These are phyloP conservation scores for Clavispora carvajalis DNA, from an alignment of 805 yeast genomes.

Conservation along the genomic window DNA sequence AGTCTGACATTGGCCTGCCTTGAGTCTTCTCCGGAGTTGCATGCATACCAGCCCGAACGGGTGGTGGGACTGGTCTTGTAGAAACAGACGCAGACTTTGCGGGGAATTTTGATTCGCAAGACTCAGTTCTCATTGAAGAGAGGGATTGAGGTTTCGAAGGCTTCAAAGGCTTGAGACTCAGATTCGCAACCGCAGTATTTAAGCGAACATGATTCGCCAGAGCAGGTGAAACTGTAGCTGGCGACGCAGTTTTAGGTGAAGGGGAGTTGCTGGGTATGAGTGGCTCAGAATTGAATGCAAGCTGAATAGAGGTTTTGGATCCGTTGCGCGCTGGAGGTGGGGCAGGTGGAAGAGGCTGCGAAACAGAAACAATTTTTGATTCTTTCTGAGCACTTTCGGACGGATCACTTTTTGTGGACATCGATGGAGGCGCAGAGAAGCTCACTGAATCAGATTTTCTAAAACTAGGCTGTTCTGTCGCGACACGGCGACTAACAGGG, in stretches of 20 bases:
- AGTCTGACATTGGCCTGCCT: conserved; percentile 33
- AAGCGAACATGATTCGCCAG: not conserved
- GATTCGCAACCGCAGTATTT: not conserved
- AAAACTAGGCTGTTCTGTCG: not conserved
- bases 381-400: not conserved
- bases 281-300: conserved; percentile 35
- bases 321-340: conserved; percentile 3
- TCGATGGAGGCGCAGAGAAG: not conserved
- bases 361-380: not conserved
- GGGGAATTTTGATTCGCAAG: too few species aligned
- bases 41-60: conserved; percentile 8
- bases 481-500: conserved; percentile 17
- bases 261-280: conserved; percentile 32
- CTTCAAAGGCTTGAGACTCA: conserved; percentile 15
- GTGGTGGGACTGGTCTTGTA: conserved; percentile 8
- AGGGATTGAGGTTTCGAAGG: conserved; percentile 14
- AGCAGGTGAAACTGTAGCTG: conserved; percentile 1
- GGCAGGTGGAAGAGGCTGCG: conserved; percentile 2
- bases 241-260: conserved; percentile 17
- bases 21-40: conserved; percentile 1
- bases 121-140: conserved; percentile 10
- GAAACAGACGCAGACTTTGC: not conserved
- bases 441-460: not conserved
- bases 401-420: not conserved
- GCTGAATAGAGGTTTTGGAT: conserved; percentile 11